Base-by-base conservation (phyloP, 2,329 filamentous ascomycete species). In the Parafenestella ontariensis region DNA sequence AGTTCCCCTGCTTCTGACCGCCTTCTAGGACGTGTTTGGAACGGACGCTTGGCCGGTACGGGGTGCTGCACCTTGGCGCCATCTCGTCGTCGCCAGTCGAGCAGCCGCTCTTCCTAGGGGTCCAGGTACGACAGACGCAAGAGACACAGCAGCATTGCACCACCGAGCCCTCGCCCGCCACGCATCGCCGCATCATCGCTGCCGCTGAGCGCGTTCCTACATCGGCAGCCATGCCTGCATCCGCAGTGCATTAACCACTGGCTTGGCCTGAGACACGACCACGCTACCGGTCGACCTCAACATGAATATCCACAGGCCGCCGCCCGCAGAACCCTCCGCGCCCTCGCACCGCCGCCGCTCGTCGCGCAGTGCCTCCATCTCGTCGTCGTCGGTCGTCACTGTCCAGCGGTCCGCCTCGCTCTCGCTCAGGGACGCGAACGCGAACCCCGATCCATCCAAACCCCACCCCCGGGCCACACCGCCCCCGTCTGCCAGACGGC, bases 291-390 rank as follows among this genome's bases (percentile, higher is more conserved):
- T 40, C 42, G 40, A 45, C 34, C 37, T 56, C 57, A 61, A 54
- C 62, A 72, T 69, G 66, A 72, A 65, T 52, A 57, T 66, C 48
- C 62, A 59, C 61, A 49, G 52, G 51, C 43, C 60, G 26, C 43
- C 42, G 52, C 52, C 66, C 37, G 37, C 61, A 58, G 50, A 59
- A 37, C 54, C 58, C 40, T 49, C 52, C 39, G 49, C 54, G 47
- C 48, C 52, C 49, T 52, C 43, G 40, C 58, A 58, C 60, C 58
- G 54, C 62, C 72, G 67, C 62, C 62, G 58, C 51, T 69, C 70
- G 36, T 78, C 78, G 61, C 74, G 77, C 54, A 76, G 75, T 28
- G 78, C 76, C 59, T 81, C 79, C 28, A 60, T 76, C 39, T 80
- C 78, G 40, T 79, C 78, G 48, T 78, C 79, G 39, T 75, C 76